Percentiles rank a stretch among this genome's conserved stretches.
These are phyloP conservation scores for Ceratobasidium papillatum DNA, from an alignment of 1,284 basidiomycete species.

Conservation along the genomic window DNA sequence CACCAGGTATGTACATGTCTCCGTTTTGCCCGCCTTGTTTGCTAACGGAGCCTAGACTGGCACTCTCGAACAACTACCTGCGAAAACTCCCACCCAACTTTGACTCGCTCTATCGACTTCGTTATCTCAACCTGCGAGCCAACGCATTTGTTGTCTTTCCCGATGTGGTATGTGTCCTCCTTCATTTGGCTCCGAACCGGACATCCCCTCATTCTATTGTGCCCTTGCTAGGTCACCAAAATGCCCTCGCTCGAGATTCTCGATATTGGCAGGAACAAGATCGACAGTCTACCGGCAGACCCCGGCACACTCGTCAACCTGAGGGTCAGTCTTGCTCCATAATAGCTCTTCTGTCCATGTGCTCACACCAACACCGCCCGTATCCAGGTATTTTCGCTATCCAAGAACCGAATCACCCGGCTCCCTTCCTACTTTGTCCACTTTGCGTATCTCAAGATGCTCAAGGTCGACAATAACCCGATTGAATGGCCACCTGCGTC, in stretches of 20 bases:
- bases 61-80: constrained; percentile 87
- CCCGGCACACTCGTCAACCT: constrained; percentile 85
- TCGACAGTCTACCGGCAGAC: constrained; percentile 78
- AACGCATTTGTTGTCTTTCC: constrained; percentile 89
- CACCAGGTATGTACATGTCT: constrained; percentile 65
- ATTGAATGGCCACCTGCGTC: constrained; percentile 86
- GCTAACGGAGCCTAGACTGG: constrained; percentile 64
- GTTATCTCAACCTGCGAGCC: constrained; percentile 93
- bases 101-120: constrained; percentile 74
- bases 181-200: constrained; percentile 23
- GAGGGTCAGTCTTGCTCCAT: constrained; percentile 60
- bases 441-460: constrained; percentile 77
- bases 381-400: constrained; percentile 81
- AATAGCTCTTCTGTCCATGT: constrained; percentile 19
- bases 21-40: constrained; percentile 31
- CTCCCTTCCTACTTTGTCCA: constrained; percentile 82
- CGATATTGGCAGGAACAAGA: constrained; percentile 93
- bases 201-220: constrained; percentile 15
- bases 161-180: constrained; percentile 71
- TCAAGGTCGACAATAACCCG: constrained; percentile 92
- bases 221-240: constrained; percentile 71
- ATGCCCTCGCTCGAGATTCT: constrained; percentile 92
- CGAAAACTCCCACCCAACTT: constrained; percentile 84
- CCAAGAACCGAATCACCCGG: constrained; percentile 82
- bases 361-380: constrained; percentile 21